These are phyloP conservation scores for Ascoidea asiatica DNA, from an alignment of 805 yeast species.

Conservation along the genomic window DNA sequence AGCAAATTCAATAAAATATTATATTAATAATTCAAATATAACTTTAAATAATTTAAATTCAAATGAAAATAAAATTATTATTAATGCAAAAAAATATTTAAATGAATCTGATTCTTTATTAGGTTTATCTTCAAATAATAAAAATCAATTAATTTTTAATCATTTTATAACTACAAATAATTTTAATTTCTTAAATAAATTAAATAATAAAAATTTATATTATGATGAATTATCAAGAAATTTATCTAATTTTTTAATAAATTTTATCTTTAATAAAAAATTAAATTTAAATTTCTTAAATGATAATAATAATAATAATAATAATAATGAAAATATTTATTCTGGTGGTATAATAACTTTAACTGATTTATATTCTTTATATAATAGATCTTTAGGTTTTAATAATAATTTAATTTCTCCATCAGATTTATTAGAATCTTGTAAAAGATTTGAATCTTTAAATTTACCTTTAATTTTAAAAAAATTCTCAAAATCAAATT, in stretches of 20 bases:
- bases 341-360: slow-evolving; percentile 49
- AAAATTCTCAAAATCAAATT: slow-evolving; percentile 23
- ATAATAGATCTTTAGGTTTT: slow-evolving; percentile 51
- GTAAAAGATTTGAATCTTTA: slow-evolving; percentile 39
- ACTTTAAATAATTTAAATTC: slow-evolving; percentile 13
- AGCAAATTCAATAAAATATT: slow-evolving; percentile 23
- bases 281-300: no score
- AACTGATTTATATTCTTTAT: slow-evolving; percentile 48
- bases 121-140: slow-evolving; percentile 11
- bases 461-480: slow-evolving; percentile 41
- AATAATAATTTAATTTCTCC: slow-evolving; percentile 62
- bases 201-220: slow-evolving; percentile 6
- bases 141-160: slow-evolving; percentile 9
- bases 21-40: slow-evolving; percentile 11
- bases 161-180: slow-evolving; percentile 7
- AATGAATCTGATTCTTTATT: slow-evolving; percentile 17
- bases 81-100: slow-evolving; percentile 21
- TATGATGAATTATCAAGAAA: slow-evolving; percentile 10
- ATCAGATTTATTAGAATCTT: slow-evolving; percentile 47
- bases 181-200: slow-evolving; percentile 10
- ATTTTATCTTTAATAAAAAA: slow-evolving; percentile 7
- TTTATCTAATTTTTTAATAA: slow-evolving; percentile 4
- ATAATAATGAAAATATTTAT: slow-evolving; percentile 9
- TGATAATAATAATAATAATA: neutral
- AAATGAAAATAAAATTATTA: slow-evolving; percentile 18